Base-by-base conservation (phyloP, 148 eudicot species). In the Camellia lanceoleosa region DNA sequence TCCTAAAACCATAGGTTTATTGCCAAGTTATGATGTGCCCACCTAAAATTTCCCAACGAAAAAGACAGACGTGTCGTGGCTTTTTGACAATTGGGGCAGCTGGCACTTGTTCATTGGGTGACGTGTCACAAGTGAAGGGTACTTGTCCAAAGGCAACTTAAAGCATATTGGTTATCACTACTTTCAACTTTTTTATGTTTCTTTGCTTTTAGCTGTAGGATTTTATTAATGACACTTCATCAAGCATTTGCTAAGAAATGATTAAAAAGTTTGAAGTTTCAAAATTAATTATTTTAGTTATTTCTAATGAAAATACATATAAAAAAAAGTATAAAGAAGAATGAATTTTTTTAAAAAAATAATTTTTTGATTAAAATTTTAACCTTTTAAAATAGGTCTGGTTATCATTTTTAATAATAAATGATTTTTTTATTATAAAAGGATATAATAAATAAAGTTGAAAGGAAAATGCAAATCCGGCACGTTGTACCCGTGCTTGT, bases 111-210 rank as follows among this genome's bases (percentile, higher is more conserved):
- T 61, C 51, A 75, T 44, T 75, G 79, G 76, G 18, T 20, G 60
- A 73, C 76, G 76, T 73, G 69, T 73, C 43, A 51, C 60, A 1
- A 3, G 42, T 30, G 76, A 52, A 11, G 54, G 44, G 5, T 52
- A 73, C 75, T 12, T 73, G 61, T 73, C 61, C 60, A 7, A 19
- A 7, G 42, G 74, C 38, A 71, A 51, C 75, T 73, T 30, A 30
- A 12, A 23, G 5, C 11, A 52, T 7, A 52, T 54, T 73, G 76
- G 62, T 54, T 13, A 44, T 19, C 46, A 11, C 75, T 51, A 51
- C 15, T 71, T 49, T 30, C 2, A n/a, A 18, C 5, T 20, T 73
- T 23, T 23, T 51, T 20, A 23, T 10, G 3, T 54, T 38, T 14
- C 11, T 19, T n/a, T n/a, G 20, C 23, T n/a, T 62, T 30, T 30